Evolutionary conservation across 2,329 filamentous ascomycete genomes (phyloP).

Genomic region (Pochonia chlamydosporia): DNA sequence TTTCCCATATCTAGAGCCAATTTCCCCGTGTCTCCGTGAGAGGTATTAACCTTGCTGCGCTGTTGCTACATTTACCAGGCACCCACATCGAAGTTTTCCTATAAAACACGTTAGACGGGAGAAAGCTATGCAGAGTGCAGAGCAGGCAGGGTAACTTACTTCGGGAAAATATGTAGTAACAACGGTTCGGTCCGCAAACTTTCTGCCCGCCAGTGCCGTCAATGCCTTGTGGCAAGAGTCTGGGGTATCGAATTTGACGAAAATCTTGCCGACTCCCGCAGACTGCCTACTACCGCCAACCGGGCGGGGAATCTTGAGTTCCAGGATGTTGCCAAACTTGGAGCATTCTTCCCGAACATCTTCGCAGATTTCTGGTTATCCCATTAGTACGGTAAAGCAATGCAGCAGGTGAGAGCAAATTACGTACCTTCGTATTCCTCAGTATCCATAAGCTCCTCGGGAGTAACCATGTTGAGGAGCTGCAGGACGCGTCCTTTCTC

Average conservation of each 20-base stretch:
- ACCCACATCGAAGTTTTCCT: constrained; percentile 92
- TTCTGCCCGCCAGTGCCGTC: constrained; percentile 83
- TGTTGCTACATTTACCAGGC: constrained; percentile 59
- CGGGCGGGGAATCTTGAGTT: constrained; percentile 91
- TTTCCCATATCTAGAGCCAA: constrained; percentile 10
- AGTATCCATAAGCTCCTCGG: constrained; percentile 87
- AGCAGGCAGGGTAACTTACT: constrained; percentile 42
- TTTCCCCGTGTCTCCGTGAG: not conserved
- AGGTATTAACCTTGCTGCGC: not conserved
- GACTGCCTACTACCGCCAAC: constrained; percentile 76
- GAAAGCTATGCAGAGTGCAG: not conserved
- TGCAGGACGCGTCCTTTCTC: constrained; percentile 83
- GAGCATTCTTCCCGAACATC: constrained; percentile 89
- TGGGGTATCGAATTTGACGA: constrained; percentile 79
- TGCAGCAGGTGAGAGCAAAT: not conserved
- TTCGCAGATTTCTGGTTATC: constrained; percentile 77
- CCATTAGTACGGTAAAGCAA: constrained; percentile 3
- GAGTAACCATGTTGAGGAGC: constrained; percentile 96
- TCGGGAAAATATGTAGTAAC: constrained; percentile 96
- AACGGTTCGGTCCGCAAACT: constrained; percentile 94
- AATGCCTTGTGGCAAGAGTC: constrained; percentile 81
- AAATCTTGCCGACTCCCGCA: constrained; percentile 94
- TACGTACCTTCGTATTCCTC: constrained; percentile 88
- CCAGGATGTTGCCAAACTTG: constrained; percentile 80
- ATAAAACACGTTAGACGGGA: constrained; percentile 23